Base-by-base conservation (phyloP, 768 basidiomycete species). In the Rhodotorula graminis region DNA sequence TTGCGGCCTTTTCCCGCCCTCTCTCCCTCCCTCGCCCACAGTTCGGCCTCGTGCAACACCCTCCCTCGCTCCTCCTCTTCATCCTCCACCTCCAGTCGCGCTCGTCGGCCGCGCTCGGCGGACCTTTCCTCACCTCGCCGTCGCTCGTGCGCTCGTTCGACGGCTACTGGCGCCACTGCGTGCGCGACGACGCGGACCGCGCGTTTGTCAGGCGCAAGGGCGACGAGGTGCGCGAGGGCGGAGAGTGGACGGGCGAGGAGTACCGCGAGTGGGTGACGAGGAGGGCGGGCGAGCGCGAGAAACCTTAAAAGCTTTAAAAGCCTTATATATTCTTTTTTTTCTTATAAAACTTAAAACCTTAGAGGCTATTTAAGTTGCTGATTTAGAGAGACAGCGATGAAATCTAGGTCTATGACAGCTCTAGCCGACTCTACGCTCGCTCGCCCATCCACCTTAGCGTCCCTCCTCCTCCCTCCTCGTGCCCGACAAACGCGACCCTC, bases 11-110 rank as follows among this genome's bases (percentile, higher is more conserved):
- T 47, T 37, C 7, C 37, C n/a, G n/a, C n/a, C 44, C n/a, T 25
- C n/a, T 1, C 37, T n/a, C 11, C 7, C 47, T 58, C 25, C 27
- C 25, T 37, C 37, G 9, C 19, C 1, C 46, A 18, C 56, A 73
- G 70, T 75, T 75, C 44, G 89, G 88, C 27, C 80, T 89, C 58
- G 88, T 89, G 75, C 84, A 80, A 84, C 86, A 65, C 64, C 69
- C 64, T 14, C 65, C 23, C 1, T 89, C 90, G 75, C 77, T 91
- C 57, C 83, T 90, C 57, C 87, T 89, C 77, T 83, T 90, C 70
- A 83, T 90, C 40, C 85, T 83, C 75, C 88, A 29, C 12, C 71
- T 72, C 42, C 71, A 72, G 44, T 37, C 70, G 8, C 27, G 25
- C 25, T 8, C 33, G 14, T 40, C 33, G 2, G 10, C 46, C 18